Conservation (phyloP, 495 filamentous ascomycete species). For the Hamigera avellanea region DNA sequence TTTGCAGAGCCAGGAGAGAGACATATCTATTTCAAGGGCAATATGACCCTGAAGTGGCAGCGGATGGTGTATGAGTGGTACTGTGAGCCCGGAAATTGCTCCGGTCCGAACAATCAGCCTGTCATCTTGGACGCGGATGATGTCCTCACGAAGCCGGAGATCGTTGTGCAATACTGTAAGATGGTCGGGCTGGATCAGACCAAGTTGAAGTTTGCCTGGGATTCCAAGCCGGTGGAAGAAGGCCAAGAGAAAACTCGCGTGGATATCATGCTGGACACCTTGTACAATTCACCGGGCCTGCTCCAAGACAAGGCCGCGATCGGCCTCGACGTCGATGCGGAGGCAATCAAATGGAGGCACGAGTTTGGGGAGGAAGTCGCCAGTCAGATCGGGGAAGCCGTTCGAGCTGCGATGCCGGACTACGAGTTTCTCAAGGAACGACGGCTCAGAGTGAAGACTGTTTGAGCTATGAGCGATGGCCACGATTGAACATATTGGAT, state of each 20-base stretch:
- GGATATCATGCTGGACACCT: conserved; percentile 21
- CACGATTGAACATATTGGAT: background rate
- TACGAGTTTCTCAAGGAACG: conserved; percentile 34
- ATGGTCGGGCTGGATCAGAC: conserved; percentile 22
- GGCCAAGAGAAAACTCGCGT: background rate
- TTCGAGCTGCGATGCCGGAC: conserved; percentile 31
- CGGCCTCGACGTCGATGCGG: conserved; percentile 22
- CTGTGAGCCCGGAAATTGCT: conserved; percentile 8
- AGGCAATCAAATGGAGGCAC: conserved; percentile 31
- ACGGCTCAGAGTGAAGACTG: conserved; percentile 8
- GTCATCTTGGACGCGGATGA: conserved; percentile 35
- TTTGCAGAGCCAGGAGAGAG: conserved; percentile 6
- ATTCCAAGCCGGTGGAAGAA: conserved; percentile 1
- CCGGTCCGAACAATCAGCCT: conserved; percentile 17
- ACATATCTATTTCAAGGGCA: conserved; percentile 5
- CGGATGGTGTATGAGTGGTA: conserved; percentile 26
- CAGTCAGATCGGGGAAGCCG: conserved; percentile 19
- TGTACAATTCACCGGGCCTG: conserved; percentile 24
- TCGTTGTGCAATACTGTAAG: conserved; percentile 20
- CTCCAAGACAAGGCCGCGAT: conserved; percentile 23
- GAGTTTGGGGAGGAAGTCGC: conserved; percentile 33
- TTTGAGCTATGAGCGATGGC: background rate
- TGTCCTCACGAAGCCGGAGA: conserved; percentile 21
- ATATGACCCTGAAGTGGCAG: conserved; percentile 22
- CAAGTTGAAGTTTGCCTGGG: conserved; percentile 27